These are phyloP conservation scores for Zalerion maritima DNA, from an alignment of 495 filamentous ascomycete genomes.

Conservation along the genomic window DNA sequence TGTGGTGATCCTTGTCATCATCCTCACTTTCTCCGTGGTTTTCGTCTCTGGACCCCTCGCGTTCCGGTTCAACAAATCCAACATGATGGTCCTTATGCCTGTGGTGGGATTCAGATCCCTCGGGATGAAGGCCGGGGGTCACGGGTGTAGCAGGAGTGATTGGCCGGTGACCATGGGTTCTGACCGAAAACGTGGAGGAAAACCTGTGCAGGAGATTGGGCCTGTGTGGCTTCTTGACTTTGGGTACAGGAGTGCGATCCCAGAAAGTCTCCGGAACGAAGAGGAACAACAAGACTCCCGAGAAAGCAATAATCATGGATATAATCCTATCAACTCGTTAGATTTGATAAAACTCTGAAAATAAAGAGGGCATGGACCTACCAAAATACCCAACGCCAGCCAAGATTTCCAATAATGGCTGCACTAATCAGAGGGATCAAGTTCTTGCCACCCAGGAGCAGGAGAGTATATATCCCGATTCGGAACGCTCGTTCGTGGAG, in stretches of 20 bases:
- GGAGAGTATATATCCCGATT: conserved; percentile 85
- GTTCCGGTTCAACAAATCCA: conserved; percentile 35
- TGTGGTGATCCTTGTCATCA: no score
- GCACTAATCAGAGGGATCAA: conserved; percentile 79
- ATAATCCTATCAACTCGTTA: conserved; percentile 48
- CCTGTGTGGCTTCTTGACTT: conserved; percentile 23
- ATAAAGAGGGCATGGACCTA: conserved; percentile 20
- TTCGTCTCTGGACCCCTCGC: not conserved
- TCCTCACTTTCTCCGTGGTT: no score
- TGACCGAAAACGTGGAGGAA: no score
- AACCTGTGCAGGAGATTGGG: conserved; percentile 25
- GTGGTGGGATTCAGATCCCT: conserved; percentile 8
- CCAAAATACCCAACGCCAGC: conserved; percentile 94
- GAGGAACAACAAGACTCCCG: conserved; percentile 61
- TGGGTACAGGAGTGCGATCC: conserved; percentile 65
- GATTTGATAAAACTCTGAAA: not conserved
- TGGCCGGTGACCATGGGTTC: conserved; percentile 2
- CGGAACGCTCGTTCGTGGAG: conserved; percentile 89
- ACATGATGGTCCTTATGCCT: conserved; percentile 27
- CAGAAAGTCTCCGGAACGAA: conserved; percentile 96
- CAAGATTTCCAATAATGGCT: conserved; percentile 58
- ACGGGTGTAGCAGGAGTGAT: conserved; percentile 6
- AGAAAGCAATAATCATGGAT: conserved; percentile 67
- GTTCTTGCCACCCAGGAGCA: conserved; percentile 88
- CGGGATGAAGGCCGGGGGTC: no score